Evolutionary conservation across 768 basidiomycete genomes (phyloP).

Genomic region (Suillus luteus): DNA sequence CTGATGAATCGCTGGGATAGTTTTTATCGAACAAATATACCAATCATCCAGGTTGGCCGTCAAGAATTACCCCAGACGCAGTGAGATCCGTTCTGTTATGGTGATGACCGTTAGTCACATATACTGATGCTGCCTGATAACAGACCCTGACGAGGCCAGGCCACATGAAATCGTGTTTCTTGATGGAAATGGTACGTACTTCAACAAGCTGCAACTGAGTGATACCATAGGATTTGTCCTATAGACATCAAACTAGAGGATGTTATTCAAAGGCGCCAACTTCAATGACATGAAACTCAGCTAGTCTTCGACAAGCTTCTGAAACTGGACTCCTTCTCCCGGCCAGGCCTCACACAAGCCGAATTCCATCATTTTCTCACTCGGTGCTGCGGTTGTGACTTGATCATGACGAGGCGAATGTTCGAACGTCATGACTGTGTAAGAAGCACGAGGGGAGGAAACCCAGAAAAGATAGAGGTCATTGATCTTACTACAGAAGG

Average conservation of each 20-base stretch:
- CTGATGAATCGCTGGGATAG: not conserved
- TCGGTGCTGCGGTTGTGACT: not conserved
- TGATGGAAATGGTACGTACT: not conserved
- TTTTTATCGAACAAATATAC: not conserved
- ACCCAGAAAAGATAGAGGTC: not conserved
- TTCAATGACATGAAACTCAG: not conserved
- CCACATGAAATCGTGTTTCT: not conserved
- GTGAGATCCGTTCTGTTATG: not conserved
- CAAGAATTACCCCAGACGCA: not conserved
- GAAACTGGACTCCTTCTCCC: no score
- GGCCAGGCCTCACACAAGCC: no score
- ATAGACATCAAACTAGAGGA: conserved; percentile 3
- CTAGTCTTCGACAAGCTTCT: not conserved
- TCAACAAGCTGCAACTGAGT: not conserved
- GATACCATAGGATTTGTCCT: not conserved
- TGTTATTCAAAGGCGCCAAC: not conserved
- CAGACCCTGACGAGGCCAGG: not conserved
- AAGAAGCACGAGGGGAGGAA: not conserved
- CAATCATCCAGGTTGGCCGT: not conserved
- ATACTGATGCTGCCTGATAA: not conserved
- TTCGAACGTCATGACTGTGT: not conserved
- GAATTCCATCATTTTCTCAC: conserved; percentile 1
- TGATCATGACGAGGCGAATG: conserved; percentile 6
- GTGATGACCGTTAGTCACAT: not conserved
- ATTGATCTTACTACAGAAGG: not conserved